Conservation (phyloP, 2,329 filamentous ascomycete species). For the Apiospora koreana region DNA sequence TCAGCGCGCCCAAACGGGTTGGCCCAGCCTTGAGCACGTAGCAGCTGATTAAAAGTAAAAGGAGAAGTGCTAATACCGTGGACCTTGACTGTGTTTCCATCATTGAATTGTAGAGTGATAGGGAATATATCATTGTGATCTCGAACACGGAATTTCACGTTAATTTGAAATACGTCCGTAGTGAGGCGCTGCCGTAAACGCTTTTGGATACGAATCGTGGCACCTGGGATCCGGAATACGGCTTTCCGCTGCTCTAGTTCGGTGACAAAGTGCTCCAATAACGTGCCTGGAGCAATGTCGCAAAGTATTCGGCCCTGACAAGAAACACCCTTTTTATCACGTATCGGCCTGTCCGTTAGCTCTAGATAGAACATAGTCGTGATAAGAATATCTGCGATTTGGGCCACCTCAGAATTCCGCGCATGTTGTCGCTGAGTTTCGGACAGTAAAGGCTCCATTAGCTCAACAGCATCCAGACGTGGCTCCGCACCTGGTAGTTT, state of each 20-base stretch:
- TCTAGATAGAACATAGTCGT: neutral
- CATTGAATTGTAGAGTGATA: neutral
- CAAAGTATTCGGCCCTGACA: neutral
- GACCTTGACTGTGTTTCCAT: neutral
- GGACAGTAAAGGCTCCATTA: neutral
- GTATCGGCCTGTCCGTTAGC: neutral
- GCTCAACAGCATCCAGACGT: neutral
- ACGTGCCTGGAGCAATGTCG: neutral
- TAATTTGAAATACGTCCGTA: neutral
- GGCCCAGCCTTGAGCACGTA: neutral
- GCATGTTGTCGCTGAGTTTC: neutral
- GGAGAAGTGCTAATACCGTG: neutral
- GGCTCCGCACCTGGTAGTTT: neutral
- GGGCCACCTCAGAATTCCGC: neutral
- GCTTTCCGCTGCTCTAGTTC: neutral
- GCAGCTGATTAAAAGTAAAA: neutral
- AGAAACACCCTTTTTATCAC: neutral
- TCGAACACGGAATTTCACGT: neutral
- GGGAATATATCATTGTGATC: neutral
- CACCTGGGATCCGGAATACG: neutral
- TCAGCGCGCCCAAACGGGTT: neutral
- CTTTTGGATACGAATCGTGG: neutral
- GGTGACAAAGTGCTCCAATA: neutral
- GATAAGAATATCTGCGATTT: neutral
- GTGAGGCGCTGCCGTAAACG: neutral